Evolutionary conservation across 1,284 basidiomycete genomes (phyloP), one percentile per base, ranked within the genome.

Genomic region (Trametes sp.): DNA sequence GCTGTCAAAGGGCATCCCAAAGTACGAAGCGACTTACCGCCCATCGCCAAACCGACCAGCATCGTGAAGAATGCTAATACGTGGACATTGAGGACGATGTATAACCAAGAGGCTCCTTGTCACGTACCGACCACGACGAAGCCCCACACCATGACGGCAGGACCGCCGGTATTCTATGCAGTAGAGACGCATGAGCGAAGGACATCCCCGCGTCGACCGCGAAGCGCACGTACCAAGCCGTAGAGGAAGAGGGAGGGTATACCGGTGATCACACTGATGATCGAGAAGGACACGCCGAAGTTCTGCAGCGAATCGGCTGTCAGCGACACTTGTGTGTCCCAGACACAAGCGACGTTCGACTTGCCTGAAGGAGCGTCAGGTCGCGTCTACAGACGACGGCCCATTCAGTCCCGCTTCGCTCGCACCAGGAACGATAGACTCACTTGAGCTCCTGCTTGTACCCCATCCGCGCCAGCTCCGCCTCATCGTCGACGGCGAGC

Each of bases 241-340:
- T 85, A 90, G 29, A 84, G 70, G 68, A 90, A 90, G 23, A 90
- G 78, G 0, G 88, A 88, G 0, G 88, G 82, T 28, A 89, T 81
- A 3, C 88, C 88, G 21, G 87, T 90, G 54, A 89, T 88, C 46
- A 90, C 82, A 48, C 86, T 88, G 61, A 92, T 91, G 74, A 92
- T 89, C 14, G 87, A 88, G 75, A 92, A 92, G 1, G 88, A 89
- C 21, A 90, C 84, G 24, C 90, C 90, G 69, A 92, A 92, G 73
- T 89, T 90, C 87, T 90, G 59, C 35, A 59, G 54, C 48, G 45
- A 33, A 52, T 24, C 8, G 35, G 13, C 10, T 38, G 45, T 59
- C 59, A 63, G 48, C 42, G n/a, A 60, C 52, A 28, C 28, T 42
- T 35, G 28, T 35, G 31, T 56, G 49, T 42, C 38, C 24, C 64